Base-by-base conservation (phyloP, 495 filamentous ascomycete species). In the Hyaloscypha variabilis region DNA sequence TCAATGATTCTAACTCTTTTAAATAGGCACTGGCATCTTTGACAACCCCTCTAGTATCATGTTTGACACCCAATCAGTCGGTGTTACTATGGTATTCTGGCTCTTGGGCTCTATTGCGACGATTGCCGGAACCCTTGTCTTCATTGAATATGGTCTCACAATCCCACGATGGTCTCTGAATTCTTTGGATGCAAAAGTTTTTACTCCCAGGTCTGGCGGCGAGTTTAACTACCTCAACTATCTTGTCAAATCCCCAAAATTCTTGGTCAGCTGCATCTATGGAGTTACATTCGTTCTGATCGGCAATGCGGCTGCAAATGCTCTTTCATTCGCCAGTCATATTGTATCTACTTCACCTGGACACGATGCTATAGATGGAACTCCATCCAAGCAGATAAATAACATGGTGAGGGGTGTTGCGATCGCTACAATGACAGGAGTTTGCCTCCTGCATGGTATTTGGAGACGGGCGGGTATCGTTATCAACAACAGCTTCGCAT, bases 401-500 rank as follows among this genome's bases (percentile, higher is more conserved):
- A 11, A 34, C 30, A 4, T 34, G n/a, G 30, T 79, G 23, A 71
- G 77, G 30, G 83, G 75, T 11, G 63, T 85, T 25, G 83, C 83
- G 0, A 71, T 85, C 8, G 73, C 61, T 2, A 71, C 68, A 13
- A 57, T 78, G 13, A 79, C 78, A 0, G 55, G 74, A 0, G 75
- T 75, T 50, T 79, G 78, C 55, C 59, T 83, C 2, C 71, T 87
- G 5, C 83, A 87, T 65, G 75, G 70, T n/a, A 67, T 74, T 26
- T 84, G 79, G 64, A 73, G 83, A 17, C 72, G 73, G 28, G 81
- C 79, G 5, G 84, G 84, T 5, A 83, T 87, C 49, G 60, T 66
- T 29, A 21, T 86, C 34, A 83, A 82, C 68, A 86, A 87, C 65
- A 25, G 77, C 23, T 74, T 86, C 34, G 84, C 81, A 6, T 54